A percentile compares a stretch with the other conserved stretches of the same genome.
These are phyloP conservation scores for Cymbopogon citratus DNA, from an alignment of 176 grass and related monocot genomes.

Conservation along the genomic window DNA sequence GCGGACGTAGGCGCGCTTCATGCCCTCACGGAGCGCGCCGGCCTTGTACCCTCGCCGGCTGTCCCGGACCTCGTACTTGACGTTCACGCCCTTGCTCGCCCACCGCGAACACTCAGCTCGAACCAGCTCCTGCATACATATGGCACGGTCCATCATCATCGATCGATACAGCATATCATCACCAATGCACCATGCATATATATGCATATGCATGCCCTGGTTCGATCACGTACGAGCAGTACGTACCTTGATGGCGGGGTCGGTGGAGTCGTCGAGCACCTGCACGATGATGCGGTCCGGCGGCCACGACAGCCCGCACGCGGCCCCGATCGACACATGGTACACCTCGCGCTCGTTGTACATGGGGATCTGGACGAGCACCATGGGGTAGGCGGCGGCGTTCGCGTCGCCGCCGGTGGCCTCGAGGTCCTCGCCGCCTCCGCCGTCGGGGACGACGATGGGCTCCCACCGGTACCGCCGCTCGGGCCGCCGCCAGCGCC, in stretches of 20 bases:
- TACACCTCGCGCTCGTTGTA: slow-evolving; percentile 92
- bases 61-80: slow-evolving; percentile 76
- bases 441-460: slow-evolving; percentile 23
- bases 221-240: too few relatives aligned
- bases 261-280: slow-evolving; percentile 85
- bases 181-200: too few relatives aligned
- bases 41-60: slow-evolving; percentile 87
- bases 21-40: slow-evolving; percentile 78
- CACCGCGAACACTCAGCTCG: slow-evolving; percentile 50
- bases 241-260: slow-evolving; percentile 58
- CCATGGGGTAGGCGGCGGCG: slow-evolving; percentile 49
- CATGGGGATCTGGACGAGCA: slow-evolving; percentile 94
- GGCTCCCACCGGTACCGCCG: slow-evolving; percentile 59
- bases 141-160: background rate
- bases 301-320: slow-evolving; percentile 59
- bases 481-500: slow-evolving; percentile 12
- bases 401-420: slow-evolving; percentile 19
- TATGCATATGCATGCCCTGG: too few relatives aligned
- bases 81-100: slow-evolving; percentile 78
- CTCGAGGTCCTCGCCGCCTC: slow-evolving; percentile 49
- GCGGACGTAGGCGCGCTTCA: slow-evolving; percentile 73
- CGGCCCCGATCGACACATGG: slow-evolving; percentile 62
- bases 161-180: background rate
- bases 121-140: slow-evolving; percentile 53
- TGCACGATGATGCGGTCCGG: slow-evolving; percentile 68